A percentile compares a stretch with the other conserved stretches of the same genome.
phyloP scores from a whole-genome alignment of 805 yeast species.

The Candida glaebosa region DNA sequence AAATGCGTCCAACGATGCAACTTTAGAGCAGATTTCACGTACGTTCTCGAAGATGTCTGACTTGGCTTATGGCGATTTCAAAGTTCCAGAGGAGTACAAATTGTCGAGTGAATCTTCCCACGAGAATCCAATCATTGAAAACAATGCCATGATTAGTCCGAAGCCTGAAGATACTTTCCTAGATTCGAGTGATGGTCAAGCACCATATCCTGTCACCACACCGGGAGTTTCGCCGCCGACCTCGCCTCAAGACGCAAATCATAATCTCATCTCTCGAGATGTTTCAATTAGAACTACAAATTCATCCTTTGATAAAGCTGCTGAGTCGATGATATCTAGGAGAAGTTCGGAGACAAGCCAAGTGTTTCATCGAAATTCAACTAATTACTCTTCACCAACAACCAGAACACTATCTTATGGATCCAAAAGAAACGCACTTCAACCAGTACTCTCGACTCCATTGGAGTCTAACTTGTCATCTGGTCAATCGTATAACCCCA shows the following conservation, averaged over 20 bases:
- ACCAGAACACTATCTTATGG: slow-evolving; percentile 1
- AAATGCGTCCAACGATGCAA: background rate
- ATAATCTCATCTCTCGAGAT: background rate
- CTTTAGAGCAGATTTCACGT: background rate
- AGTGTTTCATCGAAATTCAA: background rate
- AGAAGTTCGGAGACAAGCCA: background rate
- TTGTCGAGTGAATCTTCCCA: background rate
- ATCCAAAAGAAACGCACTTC: background rate
- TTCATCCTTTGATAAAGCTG: background rate
- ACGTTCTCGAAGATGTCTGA: background rate
- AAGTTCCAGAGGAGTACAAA: slow-evolving; percentile 1
- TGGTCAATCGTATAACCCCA: background rate
- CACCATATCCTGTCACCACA: slow-evolving; percentile 3
- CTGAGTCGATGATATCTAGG: background rate
- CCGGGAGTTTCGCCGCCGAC: slow-evolving; percentile 1
- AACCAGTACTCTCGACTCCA: slow-evolving; percentile 2
- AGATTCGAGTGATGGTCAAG: background rate
- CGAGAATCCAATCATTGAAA: slow-evolving; percentile 4
- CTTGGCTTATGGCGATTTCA: slow-evolving; percentile 2
- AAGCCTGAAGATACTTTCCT: background rate
- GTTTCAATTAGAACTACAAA: background rate
- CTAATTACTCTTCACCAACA: background rate
- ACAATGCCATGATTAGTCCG: slow-evolving; percentile 1
- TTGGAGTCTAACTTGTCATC: background rate
- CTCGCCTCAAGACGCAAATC: background rate